Base-by-base conservation (phyloP, 2,329 filamentous ascomycete species). In the Colletotrichum orchidophilum region DNA sequence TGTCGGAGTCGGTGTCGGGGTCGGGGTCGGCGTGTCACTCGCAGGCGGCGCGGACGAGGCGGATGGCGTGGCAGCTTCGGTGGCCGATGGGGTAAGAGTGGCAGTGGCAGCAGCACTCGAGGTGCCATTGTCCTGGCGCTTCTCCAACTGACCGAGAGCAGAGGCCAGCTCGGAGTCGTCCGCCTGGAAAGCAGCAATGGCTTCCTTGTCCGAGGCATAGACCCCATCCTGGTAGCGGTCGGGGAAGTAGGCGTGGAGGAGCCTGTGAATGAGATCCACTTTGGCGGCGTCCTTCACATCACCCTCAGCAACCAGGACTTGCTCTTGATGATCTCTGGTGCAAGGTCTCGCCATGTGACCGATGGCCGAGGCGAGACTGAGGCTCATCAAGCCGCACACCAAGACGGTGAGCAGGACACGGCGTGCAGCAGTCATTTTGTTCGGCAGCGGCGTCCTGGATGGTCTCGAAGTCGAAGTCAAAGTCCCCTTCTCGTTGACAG, bases 171-270 rank as follows among this genome's bases (percentile, higher is more conserved):
- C 84, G 26, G 90, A 87, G 77, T 93, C 87, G 73, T 87, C 86
- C 53, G 84, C 83, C 80, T 90, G 87, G 31, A 93, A 85, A 39
- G 87, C 88, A 78, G 92, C 88, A 65, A 93, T 84, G 29, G 91
- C 91, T 12, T 86, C 84, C 74, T 85, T 86, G 76, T 93, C 91
- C 73, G 90, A 88, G 73, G 88, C 86, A 79, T 91, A 93, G 66
- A 93, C 86, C 70, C 92, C 92, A 77, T 93, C 88, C 78, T 90
- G 87, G 81, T 91, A 94, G 77, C 89, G 88, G 58, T 87, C 85
- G 55, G 88, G 87, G 64, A 91, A 84, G 75, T 91, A 87, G 72
- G 86, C 83, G 79, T 93, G 90, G 35, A 95, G 84, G 63, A 93
- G 88, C 57, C 87, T 87, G 79, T 94, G 91, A 64, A 95, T 83